Evolutionary conservation across 2,329 filamentous ascomycete species (phyloP).

Genomic region (Fusarium verticillioides): DNA sequence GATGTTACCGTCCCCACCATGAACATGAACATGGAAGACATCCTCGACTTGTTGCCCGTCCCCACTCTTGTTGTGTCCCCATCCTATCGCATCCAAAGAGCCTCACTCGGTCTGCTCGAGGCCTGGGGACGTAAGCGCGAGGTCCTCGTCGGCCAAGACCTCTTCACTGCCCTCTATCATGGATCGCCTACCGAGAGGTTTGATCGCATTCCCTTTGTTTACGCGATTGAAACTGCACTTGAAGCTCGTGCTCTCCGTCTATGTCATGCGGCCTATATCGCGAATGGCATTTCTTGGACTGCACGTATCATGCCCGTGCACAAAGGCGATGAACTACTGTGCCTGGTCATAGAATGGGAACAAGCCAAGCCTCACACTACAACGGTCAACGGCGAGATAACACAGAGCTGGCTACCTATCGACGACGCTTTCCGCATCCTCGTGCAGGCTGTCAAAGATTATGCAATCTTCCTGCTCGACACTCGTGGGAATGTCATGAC

Average conservation of each 20-base stretch:
- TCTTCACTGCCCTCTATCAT: not conserved
- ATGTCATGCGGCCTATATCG: not conserved
- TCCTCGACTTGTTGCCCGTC: conserved; percentile 1
- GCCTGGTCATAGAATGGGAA: not conserved
- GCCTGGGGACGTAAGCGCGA: not conserved
- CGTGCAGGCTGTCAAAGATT: conserved; percentile 7
- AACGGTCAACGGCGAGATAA: not conserved
- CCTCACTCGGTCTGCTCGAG: not conserved
- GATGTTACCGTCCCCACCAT: not conserved
- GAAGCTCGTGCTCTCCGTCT: not conserved
- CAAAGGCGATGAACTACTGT: not conserved
- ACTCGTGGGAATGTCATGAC: conserved; percentile 5
- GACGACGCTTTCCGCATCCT: conserved; percentile 9
- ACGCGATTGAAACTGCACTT: conserved; percentile 1
- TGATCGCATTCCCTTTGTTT: conserved; percentile 1
- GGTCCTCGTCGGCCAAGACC: not conserved
- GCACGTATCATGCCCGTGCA: conserved; percentile 1
- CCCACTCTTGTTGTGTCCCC: conserved; percentile 4
- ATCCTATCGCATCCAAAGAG: conserved; percentile 2
- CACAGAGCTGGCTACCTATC: conserved; percentile 1
- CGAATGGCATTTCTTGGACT: not conserved
- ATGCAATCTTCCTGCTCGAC: conserved; percentile 9
- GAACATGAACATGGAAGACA: not conserved
- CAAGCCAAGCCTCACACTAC: not conserved
- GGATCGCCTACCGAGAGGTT: conserved; percentile 1